Evolutionary conservation across 371 early-diverging fungal species (phyloP), one percentile per base, ranked within the genome.

Genomic region (Capillidium rhysosporum): DNA sequence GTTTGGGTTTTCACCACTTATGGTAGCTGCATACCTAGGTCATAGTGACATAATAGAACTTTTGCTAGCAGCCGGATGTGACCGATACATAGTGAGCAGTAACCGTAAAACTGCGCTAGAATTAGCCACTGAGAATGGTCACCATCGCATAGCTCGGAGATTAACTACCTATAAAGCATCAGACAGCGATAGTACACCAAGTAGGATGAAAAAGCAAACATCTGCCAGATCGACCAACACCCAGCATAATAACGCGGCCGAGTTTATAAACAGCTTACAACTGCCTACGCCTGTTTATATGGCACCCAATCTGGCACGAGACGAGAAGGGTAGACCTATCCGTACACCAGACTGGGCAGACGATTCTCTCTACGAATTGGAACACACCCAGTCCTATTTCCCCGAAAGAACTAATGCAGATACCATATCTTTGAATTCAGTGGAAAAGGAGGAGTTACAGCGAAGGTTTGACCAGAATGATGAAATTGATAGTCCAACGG

Each of bases 1-100:
- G 14, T 40, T 20, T 45, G 69, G 67, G 1, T 69, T 65, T 66
- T 61, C 67, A 0, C 49, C 65, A 2, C 58, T 69, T 18, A 69
- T 69, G 67, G 57, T 69, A 1, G 66, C 69, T 2, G 61, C 69
- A 29, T 64, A 64, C 49, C 56, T 62, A 20, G 65, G 65, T 45
- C 56, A 56, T 21, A 25, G 41, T 7, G 61, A 64, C 4, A 61
- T 66, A 4, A 62, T 65, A 25, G 60, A 61, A 23, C 40, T 63
- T 23, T 52, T 69, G 10, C 41, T 69, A 4, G 45, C 59, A 0
- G 57, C 63, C 24, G 59, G 65, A 4, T 65, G 67, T 3, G 63
- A 67, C 24, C 60, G 57, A 18, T 51, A 58, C 26, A 54, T 64
- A 52, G 59, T 45, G 30, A 61, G 64, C 0, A 55, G 51, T 2